These are phyloP conservation scores for Aspergillus jensenii DNA, from an alignment of 2,329 filamentous ascomycete species.

Conservation along the genomic window DNA sequence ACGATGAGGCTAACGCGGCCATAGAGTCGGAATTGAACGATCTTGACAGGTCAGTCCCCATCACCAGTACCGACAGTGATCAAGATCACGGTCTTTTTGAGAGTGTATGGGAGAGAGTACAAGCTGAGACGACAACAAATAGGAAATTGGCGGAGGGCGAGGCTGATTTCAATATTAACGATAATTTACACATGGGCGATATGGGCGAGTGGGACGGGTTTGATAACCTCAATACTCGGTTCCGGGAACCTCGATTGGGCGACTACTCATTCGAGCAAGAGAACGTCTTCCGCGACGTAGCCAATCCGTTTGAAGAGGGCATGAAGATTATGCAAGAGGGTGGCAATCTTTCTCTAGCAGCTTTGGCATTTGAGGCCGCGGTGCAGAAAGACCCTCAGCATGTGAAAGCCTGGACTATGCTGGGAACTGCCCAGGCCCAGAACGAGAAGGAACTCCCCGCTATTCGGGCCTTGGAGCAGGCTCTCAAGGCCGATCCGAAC, in stretches of 20 bases:
- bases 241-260: conserved; percentile 76
- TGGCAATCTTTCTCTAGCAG: conserved; percentile 89
- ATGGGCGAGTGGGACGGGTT: conserved; percentile 78
- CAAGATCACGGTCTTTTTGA: conserved; percentile 83
- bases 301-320: conserved; percentile 88
- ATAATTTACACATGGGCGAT: conserved; percentile 63
- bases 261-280: conserved; percentile 94
- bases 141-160: conserved; percentile 66
- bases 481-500: conserved; percentile 80
- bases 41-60: conserved; percentile 75
- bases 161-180: conserved; percentile 52
- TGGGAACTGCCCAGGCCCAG: conserved; percentile 90
- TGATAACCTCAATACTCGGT: conserved; percentile 66
- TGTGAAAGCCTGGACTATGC: conserved; percentile 87
- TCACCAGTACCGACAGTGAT: conserved; percentile 62
- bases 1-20: conserved; percentile 66
- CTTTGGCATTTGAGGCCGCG: conserved; percentile 92
- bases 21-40: conserved; percentile 86
- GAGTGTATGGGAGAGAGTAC: conserved; percentile 60
- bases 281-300: conserved; percentile 79
- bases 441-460: conserved; percentile 98
- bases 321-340: conserved; percentile 90
- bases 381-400: conserved; percentile 86
- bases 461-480: conserved; percentile 89
- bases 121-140: conserved; percentile 45